Percentiles rank a stretch among this genome's conserved stretches.
phyloP scores from a whole-genome alignment of 2,329 filamentous ascomycete genomes.

The Arthroderma sp. region DNA sequence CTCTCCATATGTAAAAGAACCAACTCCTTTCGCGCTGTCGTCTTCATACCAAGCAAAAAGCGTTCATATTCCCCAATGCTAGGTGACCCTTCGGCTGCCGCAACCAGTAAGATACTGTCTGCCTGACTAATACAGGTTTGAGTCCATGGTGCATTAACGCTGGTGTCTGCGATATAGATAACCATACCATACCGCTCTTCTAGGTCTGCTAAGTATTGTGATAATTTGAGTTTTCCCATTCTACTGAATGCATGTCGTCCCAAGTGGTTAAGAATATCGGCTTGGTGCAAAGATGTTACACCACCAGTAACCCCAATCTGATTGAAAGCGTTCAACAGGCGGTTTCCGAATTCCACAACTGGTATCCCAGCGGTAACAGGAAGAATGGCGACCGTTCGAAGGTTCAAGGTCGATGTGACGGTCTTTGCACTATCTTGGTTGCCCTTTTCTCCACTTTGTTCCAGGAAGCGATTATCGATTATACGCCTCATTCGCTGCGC shows the following conservation, averaged over 20 bases:
- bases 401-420: conserved; percentile 73
- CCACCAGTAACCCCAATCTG: conserved; percentile 85
- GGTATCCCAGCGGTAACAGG: conserved; percentile 86
- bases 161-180: conserved; percentile 91
- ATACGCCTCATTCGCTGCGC: conserved; percentile 84
- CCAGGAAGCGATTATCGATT: conserved; percentile 64
- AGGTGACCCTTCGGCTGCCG: conserved; percentile 76
- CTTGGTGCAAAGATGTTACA: conserved; percentile 83
- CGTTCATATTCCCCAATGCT: conserved; percentile 92
- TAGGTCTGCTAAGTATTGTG: conserved; percentile 88
- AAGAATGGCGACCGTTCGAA: conserved; percentile 82
- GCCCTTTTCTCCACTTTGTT: conserved; percentile 49
- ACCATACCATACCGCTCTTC: conserved; percentile 96
- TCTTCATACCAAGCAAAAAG: conserved; percentile 93
- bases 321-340: conserved; percentile 70
- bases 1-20: conserved; percentile 81
- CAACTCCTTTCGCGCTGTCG: conserved; percentile 83
- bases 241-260: conserved; percentile 92
- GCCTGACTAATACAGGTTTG: conserved; percentile 95
- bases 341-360: conserved; percentile 86
- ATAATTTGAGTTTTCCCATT: conserved; percentile 92
- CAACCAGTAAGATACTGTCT: conserved; percentile 88
- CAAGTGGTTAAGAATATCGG: conserved; percentile 84
- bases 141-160: conserved; percentile 94
- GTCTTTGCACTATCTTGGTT: conserved; percentile 38